Percentiles rank a stretch among this genome's conserved stretches.
Conservation (phyloP, 495 filamentous ascomycete genomes). For the Patellaria atrata region DNA sequence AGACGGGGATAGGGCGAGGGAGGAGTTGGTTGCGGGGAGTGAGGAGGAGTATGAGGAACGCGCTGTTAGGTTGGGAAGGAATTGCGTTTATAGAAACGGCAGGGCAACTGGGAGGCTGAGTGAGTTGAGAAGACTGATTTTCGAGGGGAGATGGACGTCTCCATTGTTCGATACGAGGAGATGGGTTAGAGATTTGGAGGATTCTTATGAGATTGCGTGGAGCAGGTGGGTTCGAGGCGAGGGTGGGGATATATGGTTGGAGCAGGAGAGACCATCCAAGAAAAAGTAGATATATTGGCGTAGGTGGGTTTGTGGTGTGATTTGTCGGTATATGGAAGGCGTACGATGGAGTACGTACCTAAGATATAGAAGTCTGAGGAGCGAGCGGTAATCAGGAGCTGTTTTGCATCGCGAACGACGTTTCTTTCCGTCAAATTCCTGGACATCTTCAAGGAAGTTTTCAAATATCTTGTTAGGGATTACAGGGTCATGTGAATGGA, state of each 20-base stretch:
- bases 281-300: too few relatives aligned
- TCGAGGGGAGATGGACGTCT: conserved; percentile 65
- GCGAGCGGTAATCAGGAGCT: too few relatives aligned
- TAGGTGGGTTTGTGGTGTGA: too few relatives aligned
- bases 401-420: too few relatives aligned
- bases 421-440: too few relatives aligned
- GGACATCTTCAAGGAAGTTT: too few relatives aligned
- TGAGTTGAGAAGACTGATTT: conserved; percentile 67
- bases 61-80: conserved; percentile 57
- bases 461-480: too few relatives aligned
- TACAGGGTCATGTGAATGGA: too few relatives aligned
- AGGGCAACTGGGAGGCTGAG: conserved; percentile 44
- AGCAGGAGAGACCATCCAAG: too few relatives aligned
- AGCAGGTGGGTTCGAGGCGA: conserved; percentile 69
- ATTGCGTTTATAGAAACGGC: conserved; percentile 42
- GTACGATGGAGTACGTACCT: too few relatives aligned
- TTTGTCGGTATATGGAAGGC: too few relatives aligned
- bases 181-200: conserved; percentile 87
- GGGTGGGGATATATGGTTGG: conserved; percentile 74
- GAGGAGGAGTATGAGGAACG: conserved; percentile 76
- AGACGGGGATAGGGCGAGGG: conserved; percentile 50
- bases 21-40: conserved; percentile 58
- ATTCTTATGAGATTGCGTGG: conserved; percentile 82
- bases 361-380: too few relatives aligned
- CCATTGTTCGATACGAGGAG: conserved; percentile 81